Evolutionary conservation across 768 basidiomycete genomes (phyloP).

Genomic region (Pleurotus sapidus): DNA sequence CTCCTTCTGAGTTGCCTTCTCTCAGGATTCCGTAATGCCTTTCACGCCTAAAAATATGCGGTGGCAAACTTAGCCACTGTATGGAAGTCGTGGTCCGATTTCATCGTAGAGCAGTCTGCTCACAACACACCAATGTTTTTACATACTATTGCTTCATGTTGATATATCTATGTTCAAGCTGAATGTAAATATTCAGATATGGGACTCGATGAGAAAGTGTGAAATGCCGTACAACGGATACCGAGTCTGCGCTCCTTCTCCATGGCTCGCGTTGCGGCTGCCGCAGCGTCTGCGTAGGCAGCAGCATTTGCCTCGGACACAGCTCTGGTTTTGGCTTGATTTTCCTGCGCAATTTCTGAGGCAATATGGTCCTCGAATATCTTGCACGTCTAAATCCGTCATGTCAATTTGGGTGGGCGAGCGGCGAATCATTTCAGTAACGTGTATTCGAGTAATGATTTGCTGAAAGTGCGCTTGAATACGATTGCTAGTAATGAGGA

Average conservation of each 20-base stretch:
- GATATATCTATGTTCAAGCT: background rate
- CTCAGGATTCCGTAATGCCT: conserved; percentile 29
- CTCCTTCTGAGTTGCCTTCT: background rate
- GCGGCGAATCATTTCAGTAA: conserved; percentile 62
- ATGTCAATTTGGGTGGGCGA: conserved; percentile 74
- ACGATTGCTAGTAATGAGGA: too few relatives aligned
- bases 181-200: too few relatives aligned
- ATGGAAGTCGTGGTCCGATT: background rate
- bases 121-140: background rate
- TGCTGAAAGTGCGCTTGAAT: too few relatives aligned
- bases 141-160: background rate
- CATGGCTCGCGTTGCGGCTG: background rate
- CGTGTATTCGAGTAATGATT: too few relatives aligned
- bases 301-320: background rate
- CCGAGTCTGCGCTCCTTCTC: conserved; percentile 6
- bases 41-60: conserved; percentile 11
- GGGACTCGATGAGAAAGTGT: too few relatives aligned
- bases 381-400: conserved; percentile 77
- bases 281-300: conserved; percentile 3
- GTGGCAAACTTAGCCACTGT: background rate
- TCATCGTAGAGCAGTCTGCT: background rate
- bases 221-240: background rate
- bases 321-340: background rate
- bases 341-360: conserved; percentile 40
- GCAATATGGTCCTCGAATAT: conserved; percentile 62